Base-by-base conservation (phyloP, 805 yeast genomes). In the Wickerhamomyces chambardii region DNA sequence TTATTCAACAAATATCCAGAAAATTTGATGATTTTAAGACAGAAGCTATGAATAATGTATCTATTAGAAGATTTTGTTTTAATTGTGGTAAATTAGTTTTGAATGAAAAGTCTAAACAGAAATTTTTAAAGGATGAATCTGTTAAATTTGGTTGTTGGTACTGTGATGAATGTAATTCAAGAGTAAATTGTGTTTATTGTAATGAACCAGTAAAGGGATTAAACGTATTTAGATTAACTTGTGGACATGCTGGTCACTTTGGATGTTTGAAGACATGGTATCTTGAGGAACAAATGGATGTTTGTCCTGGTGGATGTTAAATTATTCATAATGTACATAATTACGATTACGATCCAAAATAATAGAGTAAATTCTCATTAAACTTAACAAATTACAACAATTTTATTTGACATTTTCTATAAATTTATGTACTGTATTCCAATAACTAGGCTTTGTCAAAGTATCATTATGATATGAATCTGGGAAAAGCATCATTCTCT, bases 211-310 rank as follows among this genome's bases (percentile, higher is more conserved):
- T 89, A 47, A 74, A 72, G 44, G 94, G 94, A 1, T 63, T 83
- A 37, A 68, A 78, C 14, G 71, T 83, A 14, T 70, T 62, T 41
- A 59, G 64, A 40, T 53, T 82, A 34, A 70, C 63, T 18, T 90
- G 97, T 62, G 97, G 96, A 0, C 97, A 90, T 56, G 66, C 77
- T 37, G 87, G 90, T 1, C 97, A 90, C 58, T 75, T 75, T 49
- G 78, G 77, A 3, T 90, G 97, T 61, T 61, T 86, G 48, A 66
- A 68, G 39, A 67, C 70, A 27, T 90, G 97, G 97, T 78, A 84
- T 48, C 53, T 78, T 16, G 76, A 70, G 2, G 78, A 73, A 28
- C 64, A 62, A 14, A 77, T 80, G 64, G 50, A 58, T 3, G 84
- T 75, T 37, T 89, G 97, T 52, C 97, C 97, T 1, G 78, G 76